Evolutionary conservation across 352 stramenopile species (phyloP).

Genomic region (Plasmopara halstedii): DNA sequence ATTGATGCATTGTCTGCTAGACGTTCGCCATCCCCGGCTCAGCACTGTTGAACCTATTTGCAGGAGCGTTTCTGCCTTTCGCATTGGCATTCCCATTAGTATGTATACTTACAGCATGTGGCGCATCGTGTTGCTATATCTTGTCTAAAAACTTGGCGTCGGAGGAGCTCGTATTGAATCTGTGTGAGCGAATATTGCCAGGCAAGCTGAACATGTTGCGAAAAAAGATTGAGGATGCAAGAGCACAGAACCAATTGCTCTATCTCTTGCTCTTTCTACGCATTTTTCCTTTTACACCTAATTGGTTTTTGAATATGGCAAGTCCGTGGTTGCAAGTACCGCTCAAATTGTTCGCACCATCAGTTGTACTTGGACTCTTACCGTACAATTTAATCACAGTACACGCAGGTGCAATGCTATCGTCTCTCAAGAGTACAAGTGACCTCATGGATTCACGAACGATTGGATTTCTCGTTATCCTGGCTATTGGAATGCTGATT

Average conservation of each 20-base stretch:
- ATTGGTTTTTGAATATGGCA: slow-evolving; percentile 81
- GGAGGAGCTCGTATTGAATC: slow-evolving; percentile 42
- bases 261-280: slow-evolving; percentile 70
- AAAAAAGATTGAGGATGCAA: slow-evolving; percentile 44
- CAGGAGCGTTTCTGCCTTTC: slow-evolving; percentile 55
- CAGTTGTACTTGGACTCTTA: slow-evolving; percentile 59
- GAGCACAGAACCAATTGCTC: slow-evolving; percentile 33
- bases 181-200: slow-evolving; percentile 54
- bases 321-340: slow-evolving; percentile 74
- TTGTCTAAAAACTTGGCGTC: slow-evolving; percentile 58
- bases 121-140: slow-evolving; percentile 65
- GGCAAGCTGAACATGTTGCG: slow-evolving; percentile 48
- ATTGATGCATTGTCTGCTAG: slow-evolving; percentile 19
- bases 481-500: slow-evolving; percentile 61
- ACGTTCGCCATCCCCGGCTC: slow-evolving; percentile 80
- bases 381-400: slow-evolving; percentile 83
- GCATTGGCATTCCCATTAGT: slow-evolving; percentile 62
- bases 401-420: slow-evolving; percentile 67
- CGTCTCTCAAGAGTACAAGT: slow-evolving; percentile 50
- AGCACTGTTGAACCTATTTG: slow-evolving; percentile 68
- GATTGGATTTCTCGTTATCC: slow-evolving; percentile 45
- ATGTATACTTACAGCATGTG: slow-evolving; percentile 51
- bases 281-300: slow-evolving; percentile 77
- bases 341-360: slow-evolving; percentile 52
- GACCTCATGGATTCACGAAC: slow-evolving; percentile 58